These are phyloP conservation scores for Barbatosphaeria neglecta DNA, from an alignment of 495 filamentous ascomycete species.

Conservation along the genomic window DNA sequence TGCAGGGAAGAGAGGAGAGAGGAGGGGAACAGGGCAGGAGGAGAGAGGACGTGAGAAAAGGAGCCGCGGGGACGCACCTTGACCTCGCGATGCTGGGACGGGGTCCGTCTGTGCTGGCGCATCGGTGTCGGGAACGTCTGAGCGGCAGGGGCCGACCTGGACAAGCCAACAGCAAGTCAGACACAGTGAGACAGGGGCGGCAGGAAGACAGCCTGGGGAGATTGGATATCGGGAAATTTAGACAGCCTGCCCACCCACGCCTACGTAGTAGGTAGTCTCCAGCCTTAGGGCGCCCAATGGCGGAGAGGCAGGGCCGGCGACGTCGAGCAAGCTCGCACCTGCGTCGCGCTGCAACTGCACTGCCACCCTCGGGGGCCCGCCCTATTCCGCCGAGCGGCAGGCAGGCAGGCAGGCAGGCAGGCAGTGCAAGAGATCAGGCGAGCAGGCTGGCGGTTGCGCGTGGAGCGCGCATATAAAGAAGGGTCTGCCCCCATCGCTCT, in stretches of 20 bases:
- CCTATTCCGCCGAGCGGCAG: not conserved
- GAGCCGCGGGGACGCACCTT: constrained; percentile 36
- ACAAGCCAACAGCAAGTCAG: not conserved
- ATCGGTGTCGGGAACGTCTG: constrained; percentile 49
- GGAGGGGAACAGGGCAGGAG: not conserved
- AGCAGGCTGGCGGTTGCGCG: too few relatives aligned
- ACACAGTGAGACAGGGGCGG: too few relatives aligned
- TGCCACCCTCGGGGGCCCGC: not conserved
- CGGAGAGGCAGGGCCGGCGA: not conserved
- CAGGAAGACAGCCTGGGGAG: too few relatives aligned
- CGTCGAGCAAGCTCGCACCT: too few relatives aligned
- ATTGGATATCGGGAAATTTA: too few relatives aligned
- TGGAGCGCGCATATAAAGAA: too few relatives aligned
- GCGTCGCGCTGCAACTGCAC: not conserved
- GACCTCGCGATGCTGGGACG: constrained; percentile 57
- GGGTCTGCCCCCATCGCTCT: too few relatives aligned
- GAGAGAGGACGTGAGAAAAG: not conserved
- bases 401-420: too few relatives aligned
- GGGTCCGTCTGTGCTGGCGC: constrained; percentile 64
- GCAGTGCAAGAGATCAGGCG: too few relatives aligned
- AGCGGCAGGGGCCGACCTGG: constrained; percentile 27
- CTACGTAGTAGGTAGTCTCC: not conserved
- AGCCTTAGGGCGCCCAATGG: not conserved
- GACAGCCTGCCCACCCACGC: too few relatives aligned
- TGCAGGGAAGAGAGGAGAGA: not conserved